Evolutionary conservation across 768 basidiomycete species (phyloP).

Genomic region (Melanogaster broomeanus): DNA sequence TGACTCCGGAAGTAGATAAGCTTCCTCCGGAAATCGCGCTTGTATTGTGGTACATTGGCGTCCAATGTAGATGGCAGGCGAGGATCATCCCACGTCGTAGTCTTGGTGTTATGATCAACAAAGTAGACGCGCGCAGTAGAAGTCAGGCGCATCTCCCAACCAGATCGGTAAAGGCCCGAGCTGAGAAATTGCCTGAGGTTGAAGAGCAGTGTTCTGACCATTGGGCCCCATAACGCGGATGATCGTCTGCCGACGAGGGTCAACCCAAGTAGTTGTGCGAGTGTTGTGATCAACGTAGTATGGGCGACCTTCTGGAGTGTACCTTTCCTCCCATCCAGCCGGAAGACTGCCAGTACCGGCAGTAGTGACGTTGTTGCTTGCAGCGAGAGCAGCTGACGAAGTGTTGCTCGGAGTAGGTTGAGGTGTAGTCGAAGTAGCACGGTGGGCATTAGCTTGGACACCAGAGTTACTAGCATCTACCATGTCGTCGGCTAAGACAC

Average conservation of each 20-base stretch:
- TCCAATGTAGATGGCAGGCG: slow-evolving; percentile 94
- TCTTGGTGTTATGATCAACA: slow-evolving; percentile 99
- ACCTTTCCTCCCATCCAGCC: slow-evolving; percentile 98
- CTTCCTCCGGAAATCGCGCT: slow-evolving; percentile 98
- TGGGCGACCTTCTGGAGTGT: slow-evolving; percentile 96
- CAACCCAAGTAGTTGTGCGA: slow-evolving; percentile 99
- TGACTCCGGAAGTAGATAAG: slow-evolving; percentile 99
- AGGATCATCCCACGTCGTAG: slow-evolving; percentile 99
- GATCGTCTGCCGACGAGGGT: slow-evolving; percentile 94
- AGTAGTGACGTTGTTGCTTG: slow-evolving; percentile 52
- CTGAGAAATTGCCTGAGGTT: slow-evolving; percentile 95
- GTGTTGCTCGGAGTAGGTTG: slow-evolving; percentile 34
- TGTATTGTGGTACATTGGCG: slow-evolving; percentile 98
- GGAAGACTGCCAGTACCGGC: slow-evolving; percentile 86
- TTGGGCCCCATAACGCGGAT: slow-evolving; percentile 96
- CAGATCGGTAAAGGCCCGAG: slow-evolving; percentile 95
- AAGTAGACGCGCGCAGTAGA: slow-evolving; percentile 98
- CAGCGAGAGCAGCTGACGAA: slow-evolving; percentile 50
- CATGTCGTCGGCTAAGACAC: slow-evolving; percentile 82
- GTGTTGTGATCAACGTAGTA: slow-evolving; percentile 99
- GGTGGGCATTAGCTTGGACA: slow-evolving; percentile 40
- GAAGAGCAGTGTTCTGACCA: slow-evolving; percentile 83
- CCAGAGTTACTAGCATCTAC: slow-evolving; percentile 67
- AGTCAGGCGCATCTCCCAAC: slow-evolving; percentile 99
- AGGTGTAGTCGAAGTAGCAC: slow-evolving; percentile 38